phyloP scores from a whole-genome alignment of 495 filamentous ascomycete species.

The Tricharina praecox region DNA sequence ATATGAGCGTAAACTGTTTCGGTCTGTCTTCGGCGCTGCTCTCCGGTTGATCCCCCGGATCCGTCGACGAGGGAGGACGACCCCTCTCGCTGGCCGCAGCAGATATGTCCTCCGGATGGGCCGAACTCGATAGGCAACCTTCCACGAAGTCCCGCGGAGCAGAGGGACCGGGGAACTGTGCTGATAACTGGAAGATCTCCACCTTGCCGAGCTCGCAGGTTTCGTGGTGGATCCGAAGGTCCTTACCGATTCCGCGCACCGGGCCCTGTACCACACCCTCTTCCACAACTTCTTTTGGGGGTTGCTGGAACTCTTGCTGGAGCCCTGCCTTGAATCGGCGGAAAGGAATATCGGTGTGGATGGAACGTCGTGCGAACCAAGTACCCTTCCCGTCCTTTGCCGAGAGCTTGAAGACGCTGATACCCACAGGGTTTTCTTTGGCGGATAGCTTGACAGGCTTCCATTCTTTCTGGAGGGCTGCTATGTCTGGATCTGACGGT shows the following conservation, averaged over 20 bases:
- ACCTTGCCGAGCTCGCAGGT: conserved; percentile 38
- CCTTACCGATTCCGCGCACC: conserved; percentile 69
- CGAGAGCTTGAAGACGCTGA: conserved; percentile 62
- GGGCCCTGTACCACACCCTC: conserved; percentile 31
- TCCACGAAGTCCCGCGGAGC: conserved; percentile 77
- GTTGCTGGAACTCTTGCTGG: conserved; percentile 35
- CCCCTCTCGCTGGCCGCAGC: not conserved
- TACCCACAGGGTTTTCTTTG: conserved; percentile 57
- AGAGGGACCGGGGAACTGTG: conserved; percentile 78
- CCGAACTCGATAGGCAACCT: conserved; percentile 41
- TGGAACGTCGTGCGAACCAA: conserved; percentile 78
- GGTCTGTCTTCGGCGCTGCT: conserved; percentile 23
- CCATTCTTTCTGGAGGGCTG: conserved; percentile 61
- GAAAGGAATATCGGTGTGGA: conserved; percentile 64
- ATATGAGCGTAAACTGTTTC: conserved; percentile 69
- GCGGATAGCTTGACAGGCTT: conserved; percentile 57
- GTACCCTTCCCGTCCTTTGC: conserved; percentile 65
- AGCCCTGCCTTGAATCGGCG: conserved; percentile 42
- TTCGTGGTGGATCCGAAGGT: conserved; percentile 47
- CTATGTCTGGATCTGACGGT: conserved; percentile 32
- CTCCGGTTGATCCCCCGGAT: conserved; percentile 2
- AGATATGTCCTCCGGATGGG: conserved; percentile 13
- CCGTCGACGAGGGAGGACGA: too few relatives aligned
- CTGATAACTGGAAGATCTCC: conserved; percentile 51
- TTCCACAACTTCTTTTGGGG: conserved; percentile 37